These are phyloP conservation scores for Platanus orientalis DNA, from an alignment of 164 flowering plant species.

Conservation along the genomic window DNA sequence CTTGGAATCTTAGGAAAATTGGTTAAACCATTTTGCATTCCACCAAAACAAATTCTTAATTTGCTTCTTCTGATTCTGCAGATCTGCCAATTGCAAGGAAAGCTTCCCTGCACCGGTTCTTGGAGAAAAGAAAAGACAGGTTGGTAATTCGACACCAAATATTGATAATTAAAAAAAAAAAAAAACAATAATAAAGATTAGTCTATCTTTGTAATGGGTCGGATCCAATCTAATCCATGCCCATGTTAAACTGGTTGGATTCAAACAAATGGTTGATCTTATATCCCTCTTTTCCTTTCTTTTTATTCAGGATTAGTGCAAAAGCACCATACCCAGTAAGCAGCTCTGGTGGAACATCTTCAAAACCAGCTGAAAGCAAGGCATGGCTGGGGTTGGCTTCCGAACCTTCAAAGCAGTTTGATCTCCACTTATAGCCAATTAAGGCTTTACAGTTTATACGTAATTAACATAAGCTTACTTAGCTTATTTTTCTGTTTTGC, in stretches of 20 bases:
- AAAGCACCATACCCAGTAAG: constrained; percentile 47
- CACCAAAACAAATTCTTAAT: too few relatives aligned
- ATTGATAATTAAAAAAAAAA: not conserved
- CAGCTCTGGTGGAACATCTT: constrained; percentile 5
- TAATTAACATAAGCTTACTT: too few relatives aligned
- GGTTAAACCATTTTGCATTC: too few relatives aligned
- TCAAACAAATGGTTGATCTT: too few relatives aligned
- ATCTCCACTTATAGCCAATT: constrained; percentile 1
- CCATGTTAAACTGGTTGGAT: not conserved
- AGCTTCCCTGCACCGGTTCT: constrained; percentile 67
- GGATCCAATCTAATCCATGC: too few relatives aligned
- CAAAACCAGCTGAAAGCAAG: constrained; percentile 31
- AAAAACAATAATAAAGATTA: too few relatives aligned
- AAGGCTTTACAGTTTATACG: not conserved
- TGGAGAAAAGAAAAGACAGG: constrained; percentile 90
- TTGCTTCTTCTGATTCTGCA: constrained; percentile 14
- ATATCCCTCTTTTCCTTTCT: not conserved
- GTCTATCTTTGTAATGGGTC: too few relatives aligned
- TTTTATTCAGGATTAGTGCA: constrained; percentile 44
- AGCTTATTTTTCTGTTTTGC: too few relatives aligned
- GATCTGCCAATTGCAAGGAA: constrained; percentile 76
- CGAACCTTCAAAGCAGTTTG: constrained; percentile 21
- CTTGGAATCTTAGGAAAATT: not conserved
- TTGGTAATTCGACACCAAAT: constrained; percentile 15
- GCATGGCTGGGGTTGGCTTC: constrained; percentile 61